Evolutionary conservation across 495 filamentous ascomycete genomes (phyloP), one percentile per base, ranked within the genome.

Genomic region (Glutinoglossum americanum): DNA sequence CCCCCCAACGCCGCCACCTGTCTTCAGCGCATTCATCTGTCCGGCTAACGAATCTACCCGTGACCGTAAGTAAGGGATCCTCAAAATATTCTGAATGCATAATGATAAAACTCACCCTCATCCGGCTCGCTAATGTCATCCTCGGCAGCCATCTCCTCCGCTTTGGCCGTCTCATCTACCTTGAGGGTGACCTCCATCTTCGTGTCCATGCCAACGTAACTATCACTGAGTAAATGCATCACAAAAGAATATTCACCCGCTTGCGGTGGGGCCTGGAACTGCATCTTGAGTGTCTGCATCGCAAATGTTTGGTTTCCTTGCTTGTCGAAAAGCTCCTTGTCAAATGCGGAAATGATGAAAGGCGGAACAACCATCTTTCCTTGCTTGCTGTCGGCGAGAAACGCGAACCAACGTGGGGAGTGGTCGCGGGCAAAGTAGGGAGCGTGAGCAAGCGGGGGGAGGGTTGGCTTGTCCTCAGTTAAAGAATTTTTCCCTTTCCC

Each of bases 91-190:
- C 28, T 27, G 10, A 32, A 49, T 13, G 28, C 25, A 32, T 45
- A 47, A 41, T 53, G 59, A 51, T 58, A 39, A 54, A 55, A 70
- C 80, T 73, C 74, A 94, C 92, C 92, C 74, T 96, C 92, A 65
- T 97, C 92, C 9, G 93, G 90, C 68, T 98, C 92, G 67, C 86
- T 93, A 61, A 96, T 96, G 63, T 96, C 90, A 64, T 96, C 92
- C 60, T 87, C 85, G 17, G 83, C 84, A 41, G 79, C 78, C 64
- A 94, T 79, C 56, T 81, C 80, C 32, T 76, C 81, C 19, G 84
- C 89, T 72, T 89, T 92, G 67, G 80, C 83, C 44, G 83, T 80
- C 62, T 95, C 90, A 62, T 94, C 89, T n/a, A 98, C 85, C 54
- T 82, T 74, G 47, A 98, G 73, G 13, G 82, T 88, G 35, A 95